Evolutionary conservation across 2,329 filamentous ascomycete genomes (phyloP), one percentile per base, ranked within the genome.

Genomic region (Phoma sp.): DNA sequence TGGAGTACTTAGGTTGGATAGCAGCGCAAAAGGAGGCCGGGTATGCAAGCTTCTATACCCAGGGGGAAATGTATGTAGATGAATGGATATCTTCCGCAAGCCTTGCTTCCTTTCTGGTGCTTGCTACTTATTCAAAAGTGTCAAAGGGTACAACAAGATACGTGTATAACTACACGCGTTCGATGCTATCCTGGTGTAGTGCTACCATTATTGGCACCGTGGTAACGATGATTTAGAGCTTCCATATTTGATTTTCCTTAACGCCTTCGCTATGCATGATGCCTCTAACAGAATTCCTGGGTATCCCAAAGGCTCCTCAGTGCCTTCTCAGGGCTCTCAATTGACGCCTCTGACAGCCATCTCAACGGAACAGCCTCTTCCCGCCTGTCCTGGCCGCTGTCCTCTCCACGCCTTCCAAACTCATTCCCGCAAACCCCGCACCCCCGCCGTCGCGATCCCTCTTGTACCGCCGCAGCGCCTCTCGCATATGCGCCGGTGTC

Each of bases 401-500:
- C 60, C 74, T 73, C 70, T 80, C 75, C 59, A 74, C 71, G 0
- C 79, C 79, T 56, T 80, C 78, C 52, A 81, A 49, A 67, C 79
- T 81, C 66, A 81, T 65, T 1, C 79, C 80, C 35, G 77, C 77
- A 57, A 81, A 80, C 1, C 80, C 80, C 5, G 80, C 78, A 0
- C 84, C 85, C 0, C 86, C 85, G 30, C 87, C 86, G 65, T 88
- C 87, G 4, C 83, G 78, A 23, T 83, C 78, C 39, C 82, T 72
- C 69, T 84, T 88, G 72, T 90, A 89, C 43, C 89, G 80, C 51
- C 89, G 80, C 70, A 89, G 79, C 4, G 90, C 89, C 72, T 93
- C 89, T 18, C 89, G 80, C 40, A 93, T 73, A 72, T 93, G 89
- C 57, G 91, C 89, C 0, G 90, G 88, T 24, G 87, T 83, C 41